phyloP scores from a whole-genome alignment of 192 early-diverging fungal genomes.

The Coemansia sp. region DNA sequence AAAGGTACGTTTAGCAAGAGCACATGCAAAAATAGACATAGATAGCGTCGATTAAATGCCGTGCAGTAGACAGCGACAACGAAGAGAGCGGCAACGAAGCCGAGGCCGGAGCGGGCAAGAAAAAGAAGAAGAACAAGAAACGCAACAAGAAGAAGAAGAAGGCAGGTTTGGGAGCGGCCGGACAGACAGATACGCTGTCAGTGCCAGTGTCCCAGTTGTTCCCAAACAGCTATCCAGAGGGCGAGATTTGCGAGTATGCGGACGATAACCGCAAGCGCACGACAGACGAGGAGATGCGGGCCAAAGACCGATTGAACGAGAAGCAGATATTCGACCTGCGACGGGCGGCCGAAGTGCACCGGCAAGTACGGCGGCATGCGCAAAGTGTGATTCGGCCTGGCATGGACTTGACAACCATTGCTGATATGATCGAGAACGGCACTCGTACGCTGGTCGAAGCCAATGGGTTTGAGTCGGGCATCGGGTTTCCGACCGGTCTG shows the following conservation, averaged over 20 bases:
- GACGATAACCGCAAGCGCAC: conserved; percentile 87
- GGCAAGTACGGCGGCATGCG: conserved; percentile 84
- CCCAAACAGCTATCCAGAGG: conserved; percentile 76
- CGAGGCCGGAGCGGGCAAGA: conserved; percentile 7
- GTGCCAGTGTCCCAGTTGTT: conserved; percentile 84
- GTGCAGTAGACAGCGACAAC: conserved; percentile 10
- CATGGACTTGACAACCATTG: conserved; percentile 91
- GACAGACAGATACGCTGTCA: conserved; percentile 65
- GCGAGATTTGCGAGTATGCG: conserved; percentile 81
- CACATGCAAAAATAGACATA: not conserved
- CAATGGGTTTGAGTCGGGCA: conserved; percentile 79
- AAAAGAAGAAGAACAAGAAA: conserved; percentile 67
- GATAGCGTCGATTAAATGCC: not conserved
- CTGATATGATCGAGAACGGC: conserved; percentile 92
- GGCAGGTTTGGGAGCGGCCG: conserved; percentile 39
- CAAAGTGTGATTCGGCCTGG: conserved; percentile 85
- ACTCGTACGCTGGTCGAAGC: conserved; percentile 85
- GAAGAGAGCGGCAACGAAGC: conserved; percentile 6
- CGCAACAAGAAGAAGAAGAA: conserved; percentile 67
- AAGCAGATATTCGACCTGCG: conserved; percentile 81
- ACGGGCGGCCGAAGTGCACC: conserved; percentile 91
- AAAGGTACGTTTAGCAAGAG: conserved; percentile 15
- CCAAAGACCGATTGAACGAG: conserved; percentile 69
- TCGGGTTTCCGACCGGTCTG: conserved; percentile 94
- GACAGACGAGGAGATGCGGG: conserved; percentile 91